phyloP scores from a whole-genome alignment of 192 early-diverging fungal genomes.

The Gaertneriomyces semiglobifer region DNA sequence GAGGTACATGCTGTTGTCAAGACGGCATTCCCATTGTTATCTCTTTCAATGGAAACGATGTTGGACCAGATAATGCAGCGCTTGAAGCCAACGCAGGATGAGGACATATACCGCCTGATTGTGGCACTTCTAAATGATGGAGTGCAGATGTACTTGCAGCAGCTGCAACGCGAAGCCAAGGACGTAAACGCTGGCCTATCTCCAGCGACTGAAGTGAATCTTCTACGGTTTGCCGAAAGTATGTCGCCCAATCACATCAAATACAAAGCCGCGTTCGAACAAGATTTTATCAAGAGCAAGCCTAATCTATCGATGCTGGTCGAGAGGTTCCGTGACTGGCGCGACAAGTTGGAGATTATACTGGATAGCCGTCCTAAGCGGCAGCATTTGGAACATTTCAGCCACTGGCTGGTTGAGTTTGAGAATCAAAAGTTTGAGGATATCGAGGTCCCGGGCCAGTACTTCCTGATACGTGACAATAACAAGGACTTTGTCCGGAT shows the following conservation, averaged over 20 bases:
- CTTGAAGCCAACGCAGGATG: slow-evolving; percentile 90
- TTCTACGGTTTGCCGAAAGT: slow-evolving; percentile 84
- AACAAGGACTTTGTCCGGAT: slow-evolving; percentile 92
- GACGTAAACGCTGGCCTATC: slow-evolving; percentile 60
- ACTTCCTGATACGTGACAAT: slow-evolving; percentile 77
- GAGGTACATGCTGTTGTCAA: slow-evolving; percentile 94
- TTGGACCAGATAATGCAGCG: slow-evolving; percentile 94
- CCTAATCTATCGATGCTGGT: slow-evolving; percentile 82
- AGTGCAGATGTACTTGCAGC: slow-evolving; percentile 66
- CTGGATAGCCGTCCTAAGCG: slow-evolving; percentile 77
- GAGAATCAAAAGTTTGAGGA: slow-evolving; percentile 98
- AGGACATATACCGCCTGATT: slow-evolving; percentile 96
- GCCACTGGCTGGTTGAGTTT: slow-evolving; percentile 94
- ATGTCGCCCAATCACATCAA: slow-evolving; percentile 74
- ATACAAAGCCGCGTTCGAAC: slow-evolving; percentile 72
- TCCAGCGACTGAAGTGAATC: slow-evolving; percentile 71
- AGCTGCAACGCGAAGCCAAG: slow-evolving; percentile 64
- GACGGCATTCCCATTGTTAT: slow-evolving; percentile 88
- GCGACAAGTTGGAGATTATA: slow-evolving; percentile 85
- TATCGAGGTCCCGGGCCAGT: slow-evolving; percentile 98
- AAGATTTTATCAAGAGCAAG: slow-evolving; percentile 87
- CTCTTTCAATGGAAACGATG: slow-evolving; percentile 97
- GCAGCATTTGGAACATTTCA: slow-evolving; percentile 82
- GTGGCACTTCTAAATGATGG: slow-evolving; percentile 89
- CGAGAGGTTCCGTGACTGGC: slow-evolving; percentile 84